Conservation (phyloP, 23 red algal species). For the Gracilariopsis chorda region DNA sequence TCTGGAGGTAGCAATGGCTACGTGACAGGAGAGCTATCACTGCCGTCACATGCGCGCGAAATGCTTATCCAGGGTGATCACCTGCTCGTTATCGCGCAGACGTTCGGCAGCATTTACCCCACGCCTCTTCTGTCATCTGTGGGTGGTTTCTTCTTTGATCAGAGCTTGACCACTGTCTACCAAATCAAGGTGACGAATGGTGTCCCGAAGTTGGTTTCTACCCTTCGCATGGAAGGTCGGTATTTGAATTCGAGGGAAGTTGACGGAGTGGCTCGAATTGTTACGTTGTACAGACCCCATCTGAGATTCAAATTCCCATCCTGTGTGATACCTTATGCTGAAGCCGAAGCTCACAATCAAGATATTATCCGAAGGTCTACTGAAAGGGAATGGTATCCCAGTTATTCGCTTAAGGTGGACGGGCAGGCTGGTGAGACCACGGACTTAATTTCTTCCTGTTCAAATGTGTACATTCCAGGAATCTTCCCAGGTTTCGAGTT, state of each 20-base stretch:
- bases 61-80: constrained; percentile 54
- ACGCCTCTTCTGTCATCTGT: neutral
- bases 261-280: constrained; percentile 44
- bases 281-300: neutral
- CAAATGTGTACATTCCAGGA: neutral
- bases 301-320: neutral
- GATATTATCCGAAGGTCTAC: neutral
- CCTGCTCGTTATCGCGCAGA: constrained; percentile 25
- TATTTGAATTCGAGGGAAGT: constrained; percentile 58
- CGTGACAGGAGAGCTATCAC: neutral
- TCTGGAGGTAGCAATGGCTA: neutral
- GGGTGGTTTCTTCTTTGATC: neutral
- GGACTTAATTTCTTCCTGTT: neutral
- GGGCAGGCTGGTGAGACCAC: neutral
- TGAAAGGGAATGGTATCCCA: neutral
- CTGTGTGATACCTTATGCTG: neutral
- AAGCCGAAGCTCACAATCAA: neutral
- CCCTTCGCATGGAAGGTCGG: constrained; percentile 22
- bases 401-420: neutral
- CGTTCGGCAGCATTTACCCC: neutral
- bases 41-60: constrained; percentile 14
- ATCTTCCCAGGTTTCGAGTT: constrained; percentile 45
- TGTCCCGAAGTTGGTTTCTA: constrained; percentile 7
- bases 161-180: constrained; percentile 17
- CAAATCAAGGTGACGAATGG: constrained; percentile 5